Conservation (phyloP, 306 rosid genomes). For the Amphicarpaea edgeworthii region DNA sequence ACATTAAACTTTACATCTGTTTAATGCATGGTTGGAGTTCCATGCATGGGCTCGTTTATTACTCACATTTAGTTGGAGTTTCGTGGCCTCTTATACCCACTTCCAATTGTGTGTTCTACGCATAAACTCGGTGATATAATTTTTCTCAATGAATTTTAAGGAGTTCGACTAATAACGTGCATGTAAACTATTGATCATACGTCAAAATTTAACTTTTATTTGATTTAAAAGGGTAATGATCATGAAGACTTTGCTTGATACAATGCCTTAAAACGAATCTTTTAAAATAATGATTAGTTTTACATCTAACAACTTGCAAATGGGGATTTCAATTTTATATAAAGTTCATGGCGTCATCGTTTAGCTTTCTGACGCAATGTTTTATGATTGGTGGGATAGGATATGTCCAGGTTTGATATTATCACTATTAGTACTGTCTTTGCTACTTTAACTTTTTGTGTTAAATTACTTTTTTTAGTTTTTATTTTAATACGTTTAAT, state of each 20-base stretch:
- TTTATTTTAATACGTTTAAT: too few species aligned
- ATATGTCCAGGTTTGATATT: neutral
- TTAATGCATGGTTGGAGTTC: neutral
- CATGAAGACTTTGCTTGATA: too few species aligned
- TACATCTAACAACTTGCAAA: neutral
- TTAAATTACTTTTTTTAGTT: too few species aligned
- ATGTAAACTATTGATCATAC: too few species aligned
- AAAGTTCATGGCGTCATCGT: neutral
- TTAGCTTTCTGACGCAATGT: neutral
- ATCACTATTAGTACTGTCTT: neutral
- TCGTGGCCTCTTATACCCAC: neutral
- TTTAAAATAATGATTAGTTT: conserved; percentile 12
- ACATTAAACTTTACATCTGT: neutral
- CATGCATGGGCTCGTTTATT: neutral
- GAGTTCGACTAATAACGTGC: neutral
- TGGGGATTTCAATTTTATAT: neutral
- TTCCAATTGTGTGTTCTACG: neutral
- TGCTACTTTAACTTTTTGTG: neutral
- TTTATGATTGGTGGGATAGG: conserved; percentile 1
- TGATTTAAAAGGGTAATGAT: too few species aligned
- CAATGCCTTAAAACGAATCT: neutral
- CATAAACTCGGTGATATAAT: neutral
- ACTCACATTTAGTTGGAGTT: neutral
- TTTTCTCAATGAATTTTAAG: conserved; percentile 19
- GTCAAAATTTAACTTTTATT: too few species aligned